phyloP scores from a whole-genome alignment of 192 early-diverging fungal genomes.

The Rhizophagus sp. region DNA sequence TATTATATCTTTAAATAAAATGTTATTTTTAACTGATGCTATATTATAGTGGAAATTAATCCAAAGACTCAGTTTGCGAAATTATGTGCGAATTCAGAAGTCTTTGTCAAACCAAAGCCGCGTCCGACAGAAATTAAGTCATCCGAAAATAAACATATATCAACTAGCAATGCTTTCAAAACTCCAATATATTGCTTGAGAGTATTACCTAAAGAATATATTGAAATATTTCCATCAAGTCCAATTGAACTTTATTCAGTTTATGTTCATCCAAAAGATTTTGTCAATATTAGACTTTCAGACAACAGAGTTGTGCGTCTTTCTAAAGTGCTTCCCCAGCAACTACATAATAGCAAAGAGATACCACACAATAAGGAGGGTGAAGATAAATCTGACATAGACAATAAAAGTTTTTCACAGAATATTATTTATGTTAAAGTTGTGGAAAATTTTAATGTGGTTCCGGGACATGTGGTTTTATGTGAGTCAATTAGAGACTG shows the following conservation, averaged over 20 bases:
- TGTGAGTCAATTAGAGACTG: constrained; percentile 42
- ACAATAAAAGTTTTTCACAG: constrained; percentile 24
- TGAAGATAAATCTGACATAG: constrained; percentile 41
- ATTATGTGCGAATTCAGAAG: constrained; percentile 66
- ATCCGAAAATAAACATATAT: constrained; percentile 35
- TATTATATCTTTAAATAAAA: neutral
- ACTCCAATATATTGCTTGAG: constrained; percentile 37
- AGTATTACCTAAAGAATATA: constrained; percentile 35
- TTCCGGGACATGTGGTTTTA: constrained; percentile 48
- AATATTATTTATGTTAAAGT: constrained; percentile 42
- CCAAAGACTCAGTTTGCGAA: constrained; percentile 51
- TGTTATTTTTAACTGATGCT: neutral
- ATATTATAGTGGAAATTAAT: constrained; percentile 51
- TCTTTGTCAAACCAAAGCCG: constrained; percentile 73
- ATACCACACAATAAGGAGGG: constrained; percentile 14
- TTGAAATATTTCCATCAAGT: constrained; percentile 33
- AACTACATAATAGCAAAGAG: constrained; percentile 36
- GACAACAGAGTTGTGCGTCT: constrained; percentile 37
- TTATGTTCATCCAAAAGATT: constrained; percentile 45
- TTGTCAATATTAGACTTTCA: constrained; percentile 33
- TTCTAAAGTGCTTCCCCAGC: constrained; percentile 43
- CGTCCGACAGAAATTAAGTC: constrained; percentile 39
- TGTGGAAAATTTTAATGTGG: constrained; percentile 35
- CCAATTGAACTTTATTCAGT: constrained; percentile 34
- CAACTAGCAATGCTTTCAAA: constrained; percentile 39